Percentiles rank a stretch among this genome's conserved stretches.
phyloP scores from a whole-genome alignment of 257 asterid species.

The Ilex asprella region DNA sequence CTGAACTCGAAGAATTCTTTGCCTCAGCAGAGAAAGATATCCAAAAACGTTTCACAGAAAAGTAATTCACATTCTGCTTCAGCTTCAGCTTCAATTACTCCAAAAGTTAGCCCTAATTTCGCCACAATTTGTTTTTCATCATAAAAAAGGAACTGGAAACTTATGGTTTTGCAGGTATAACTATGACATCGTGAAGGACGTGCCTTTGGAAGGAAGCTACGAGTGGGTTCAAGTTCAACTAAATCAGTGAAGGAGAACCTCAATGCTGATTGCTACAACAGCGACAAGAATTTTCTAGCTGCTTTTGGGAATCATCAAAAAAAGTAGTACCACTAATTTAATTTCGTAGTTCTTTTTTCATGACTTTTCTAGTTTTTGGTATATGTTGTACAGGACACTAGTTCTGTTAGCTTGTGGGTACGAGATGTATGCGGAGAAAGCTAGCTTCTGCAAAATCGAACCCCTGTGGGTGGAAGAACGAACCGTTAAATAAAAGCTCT shows the following conservation, averaged over 20 bases:
- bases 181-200: conserved; percentile 26
- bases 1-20: conserved; percentile 1
- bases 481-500: conserved; percentile 24
- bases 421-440: neutral
- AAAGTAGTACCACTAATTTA: neutral
- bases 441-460: conserved; percentile 13
- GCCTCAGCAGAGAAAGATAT: neutral
- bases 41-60: neutral
- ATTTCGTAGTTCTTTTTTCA: no score
- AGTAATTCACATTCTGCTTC: neutral
- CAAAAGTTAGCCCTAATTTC: neutral
- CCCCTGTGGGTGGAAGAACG: conserved; percentile 8
- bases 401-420: conserved; percentile 9
- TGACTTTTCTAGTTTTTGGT: no score
- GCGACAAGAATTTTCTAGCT: neutral
- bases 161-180: conserved; percentile 20
- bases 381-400: conserved; percentile 12
- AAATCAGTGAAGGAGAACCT: neutral
- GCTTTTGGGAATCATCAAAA: conserved; percentile 1
- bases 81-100: neutral
- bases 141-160: no score
- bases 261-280: neutral
- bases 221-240: conserved; percentile 20
- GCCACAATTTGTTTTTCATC: no score
- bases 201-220: conserved; percentile 28